Conservation (phyloP, 371 early-diverging fungal species). For the Mortierella sp. region DNA sequence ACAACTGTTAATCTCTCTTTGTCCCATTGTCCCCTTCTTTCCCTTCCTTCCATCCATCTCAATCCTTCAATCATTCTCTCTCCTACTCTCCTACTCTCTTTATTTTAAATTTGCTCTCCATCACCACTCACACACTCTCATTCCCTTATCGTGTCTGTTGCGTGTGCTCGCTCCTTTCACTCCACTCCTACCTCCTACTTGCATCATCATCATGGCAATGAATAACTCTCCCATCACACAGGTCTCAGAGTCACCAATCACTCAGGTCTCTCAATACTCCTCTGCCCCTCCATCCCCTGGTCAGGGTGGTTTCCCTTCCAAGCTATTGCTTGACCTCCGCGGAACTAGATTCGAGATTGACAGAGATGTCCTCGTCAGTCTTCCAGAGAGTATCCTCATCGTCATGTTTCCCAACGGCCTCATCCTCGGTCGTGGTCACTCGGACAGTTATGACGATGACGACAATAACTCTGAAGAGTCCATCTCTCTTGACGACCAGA, state of each 20-base stretch:
- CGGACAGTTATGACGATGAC: slow-evolving; percentile 64
- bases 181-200: background rate
- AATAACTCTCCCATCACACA: slow-evolving; percentile 54
- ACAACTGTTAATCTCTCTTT: no score
- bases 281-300: slow-evolving; percentile 19
- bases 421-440: slow-evolving; percentile 67
- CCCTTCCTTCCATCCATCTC: background rate
- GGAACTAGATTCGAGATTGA: slow-evolving; percentile 79
- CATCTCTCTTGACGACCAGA: slow-evolving; percentile 62
- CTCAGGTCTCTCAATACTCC: slow-evolving; percentile 33
- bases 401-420: slow-evolving; percentile 90
- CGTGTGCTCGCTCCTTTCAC: no score
- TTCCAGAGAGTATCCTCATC: slow-evolving; percentile 83
- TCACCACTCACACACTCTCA: no score
- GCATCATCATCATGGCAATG: slow-evolving; percentile 32
- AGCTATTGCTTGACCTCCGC: slow-evolving; percentile 76
- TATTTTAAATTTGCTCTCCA: no score
- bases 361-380: slow-evolving; percentile 77
- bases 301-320: slow-evolving; percentile 62
- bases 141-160: no score
- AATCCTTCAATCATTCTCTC: background rate
- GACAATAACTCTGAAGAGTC: slow-evolving; percentile 67
- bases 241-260: slow-evolving; percentile 50
- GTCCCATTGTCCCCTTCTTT: no score
- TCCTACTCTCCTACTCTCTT: background rate